These are phyloP conservation scores for Phaseolus lunatus DNA, from an alignment of 306 rosid species.

Conservation along the genomic window DNA sequence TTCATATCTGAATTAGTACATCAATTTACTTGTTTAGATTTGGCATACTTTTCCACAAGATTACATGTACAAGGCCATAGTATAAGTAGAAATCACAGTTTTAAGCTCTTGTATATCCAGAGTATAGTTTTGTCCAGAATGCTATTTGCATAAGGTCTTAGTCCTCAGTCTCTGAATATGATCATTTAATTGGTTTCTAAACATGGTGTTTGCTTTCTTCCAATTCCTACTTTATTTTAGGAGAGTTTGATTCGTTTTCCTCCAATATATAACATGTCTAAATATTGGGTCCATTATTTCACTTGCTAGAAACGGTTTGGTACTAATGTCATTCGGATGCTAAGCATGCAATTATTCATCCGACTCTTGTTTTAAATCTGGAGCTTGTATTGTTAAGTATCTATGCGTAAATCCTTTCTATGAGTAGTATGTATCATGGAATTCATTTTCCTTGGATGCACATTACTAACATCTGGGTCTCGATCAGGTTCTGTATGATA, in stretches of 20 bases:
- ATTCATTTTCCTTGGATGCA: constrained; percentile 35
- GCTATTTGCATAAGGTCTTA: constrained; percentile 23
- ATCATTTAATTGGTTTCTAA: constrained; percentile 27
- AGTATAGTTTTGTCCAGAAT: constrained; percentile 10
- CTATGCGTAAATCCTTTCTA: constrained; percentile 8
- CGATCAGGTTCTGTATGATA: constrained; percentile 82
- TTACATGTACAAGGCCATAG: constrained; percentile 18
- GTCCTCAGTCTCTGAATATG: constrained; percentile 23
- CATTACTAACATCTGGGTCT: constrained; percentile 46
- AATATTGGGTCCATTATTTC: constrained; percentile 1
- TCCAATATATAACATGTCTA: constrained; percentile 5
- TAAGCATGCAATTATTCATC: constrained; percentile 37
- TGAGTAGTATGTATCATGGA: constrained; percentile 17
- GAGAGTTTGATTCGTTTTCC: neutral
- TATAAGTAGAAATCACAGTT: constrained; percentile 24
- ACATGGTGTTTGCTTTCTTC: constrained; percentile 5
- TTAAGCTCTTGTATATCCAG: constrained; percentile 11
- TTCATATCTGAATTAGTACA: constrained; percentile 13
- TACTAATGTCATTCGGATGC: constrained; percentile 7
- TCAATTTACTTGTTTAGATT: constrained; percentile 17
- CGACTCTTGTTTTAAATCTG: constrained; percentile 14
- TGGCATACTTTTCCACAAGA: neutral
- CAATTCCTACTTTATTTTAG: neutral
- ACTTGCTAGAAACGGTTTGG: neutral
- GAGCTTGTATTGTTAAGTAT: constrained; percentile 15